Percentiles rank a stretch among this genome's conserved stretches.
Evolutionary conservation across 192 early-diverging fungal genomes (phyloP).

Genomic region (Podila minutissima): DNA sequence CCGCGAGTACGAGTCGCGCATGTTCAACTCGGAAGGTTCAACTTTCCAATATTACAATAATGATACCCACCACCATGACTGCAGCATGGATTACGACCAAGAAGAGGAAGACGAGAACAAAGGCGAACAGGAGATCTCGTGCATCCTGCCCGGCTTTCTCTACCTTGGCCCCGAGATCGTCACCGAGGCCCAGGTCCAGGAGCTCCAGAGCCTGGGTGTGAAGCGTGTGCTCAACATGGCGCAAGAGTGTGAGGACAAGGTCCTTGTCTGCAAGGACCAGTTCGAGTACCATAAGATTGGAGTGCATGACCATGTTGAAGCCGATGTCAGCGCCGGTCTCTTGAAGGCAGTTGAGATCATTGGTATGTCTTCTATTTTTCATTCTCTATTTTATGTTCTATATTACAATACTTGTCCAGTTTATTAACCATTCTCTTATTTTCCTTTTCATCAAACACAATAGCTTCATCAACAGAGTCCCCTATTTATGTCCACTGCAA

Average conservation of each 20-base stretch:
- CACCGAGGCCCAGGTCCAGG: slow-evolving; percentile 63
- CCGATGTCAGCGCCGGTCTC: slow-evolving; percentile 70
- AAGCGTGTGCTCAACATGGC: slow-evolving; percentile 84
- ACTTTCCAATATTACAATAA: background rate
- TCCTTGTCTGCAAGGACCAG: slow-evolving; percentile 37
- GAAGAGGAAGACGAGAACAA: slow-evolving; percentile 24
- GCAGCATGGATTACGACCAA: background rate
- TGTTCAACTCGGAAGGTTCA: background rate
- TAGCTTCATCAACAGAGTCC: slow-evolving; percentile 46
- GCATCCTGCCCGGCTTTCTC: slow-evolving; percentile 67
- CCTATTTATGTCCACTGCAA: slow-evolving; percentile 82
- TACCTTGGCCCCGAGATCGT: slow-evolving; percentile 74
- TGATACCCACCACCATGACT: background rate
- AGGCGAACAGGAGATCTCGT: slow-evolving; percentile 57
- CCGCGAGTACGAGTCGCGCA: slow-evolving; percentile 2
- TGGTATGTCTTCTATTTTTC: slow-evolving; percentile 53
- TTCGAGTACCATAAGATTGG: slow-evolving; percentile 61
- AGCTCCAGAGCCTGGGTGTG: slow-evolving; percentile 63
- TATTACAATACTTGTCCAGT: background rate
- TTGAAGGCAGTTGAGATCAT: slow-evolving; percentile 73
- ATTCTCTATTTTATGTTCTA: background rate
- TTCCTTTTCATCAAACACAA: background rate
- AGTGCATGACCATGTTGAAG: slow-evolving; percentile 70
- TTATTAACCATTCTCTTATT: background rate
- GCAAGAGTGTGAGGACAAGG: slow-evolving; percentile 68